Conservation (phyloP, 2,329 filamentous ascomycete species). For the Chaetomium sp. region DNA sequence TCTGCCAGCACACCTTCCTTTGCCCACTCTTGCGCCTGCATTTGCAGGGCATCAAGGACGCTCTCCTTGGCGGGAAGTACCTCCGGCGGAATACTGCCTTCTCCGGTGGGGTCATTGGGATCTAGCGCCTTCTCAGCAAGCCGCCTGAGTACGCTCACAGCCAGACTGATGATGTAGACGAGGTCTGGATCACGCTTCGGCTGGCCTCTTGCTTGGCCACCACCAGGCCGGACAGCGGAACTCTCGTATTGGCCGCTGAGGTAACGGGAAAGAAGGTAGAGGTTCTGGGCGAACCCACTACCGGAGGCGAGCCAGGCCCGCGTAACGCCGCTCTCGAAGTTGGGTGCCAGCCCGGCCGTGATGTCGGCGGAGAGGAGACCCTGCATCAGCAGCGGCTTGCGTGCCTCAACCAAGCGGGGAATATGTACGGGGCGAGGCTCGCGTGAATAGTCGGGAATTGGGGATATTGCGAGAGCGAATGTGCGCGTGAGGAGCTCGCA, state of each 20-base stretch:
- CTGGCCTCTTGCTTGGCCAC: constrained; percentile 30
- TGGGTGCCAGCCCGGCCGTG: constrained; percentile 68
- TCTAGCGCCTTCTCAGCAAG: constrained; percentile 69
- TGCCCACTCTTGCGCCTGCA: constrained; percentile 63
- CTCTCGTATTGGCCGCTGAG: constrained; percentile 66
- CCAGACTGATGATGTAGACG: constrained; percentile 67
- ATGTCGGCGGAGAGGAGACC: constrained; percentile 90
- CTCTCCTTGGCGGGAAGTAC: constrained; percentile 68
- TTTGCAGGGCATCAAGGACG: constrained; percentile 67
- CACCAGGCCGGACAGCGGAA: constrained; percentile 38
- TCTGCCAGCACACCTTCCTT: constrained; percentile 69
- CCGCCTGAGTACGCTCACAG: constrained; percentile 67
- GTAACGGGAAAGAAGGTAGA: constrained; percentile 74
- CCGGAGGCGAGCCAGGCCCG: constrained; percentile 79
- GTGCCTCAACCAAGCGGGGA: constrained; percentile 71
- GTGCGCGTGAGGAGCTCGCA: constrained; percentile 83
- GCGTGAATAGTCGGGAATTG: constrained; percentile 69
- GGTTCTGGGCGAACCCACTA: constrained; percentile 79
- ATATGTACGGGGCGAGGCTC: constrained; percentile 61
- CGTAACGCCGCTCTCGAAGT: constrained; percentile 66
- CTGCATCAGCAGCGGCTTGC: constrained; percentile 90
- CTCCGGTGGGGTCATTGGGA: constrained; percentile 50
- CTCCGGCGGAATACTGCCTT: constrained; percentile 56
- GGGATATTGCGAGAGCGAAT: constrained; percentile 83
- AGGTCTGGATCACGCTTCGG: constrained; percentile 53